Conservation (phyloP, 2,329 filamentous ascomycete species). For the Penicillium polonicum region DNA sequence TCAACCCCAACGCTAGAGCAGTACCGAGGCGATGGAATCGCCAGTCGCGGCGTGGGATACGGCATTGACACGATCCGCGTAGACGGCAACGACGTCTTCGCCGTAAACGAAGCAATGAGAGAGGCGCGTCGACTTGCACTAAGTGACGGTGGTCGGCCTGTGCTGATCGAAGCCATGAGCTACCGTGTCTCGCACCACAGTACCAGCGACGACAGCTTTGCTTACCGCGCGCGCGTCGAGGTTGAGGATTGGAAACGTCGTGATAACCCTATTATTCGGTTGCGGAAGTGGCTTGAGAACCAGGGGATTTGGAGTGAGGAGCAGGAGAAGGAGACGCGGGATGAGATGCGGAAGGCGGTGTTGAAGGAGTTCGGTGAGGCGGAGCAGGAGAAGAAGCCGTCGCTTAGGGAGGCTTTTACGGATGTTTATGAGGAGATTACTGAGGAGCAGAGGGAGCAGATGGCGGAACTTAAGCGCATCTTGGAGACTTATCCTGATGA, state of each 20-base stretch:
- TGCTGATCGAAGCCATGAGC: constrained; percentile 93
- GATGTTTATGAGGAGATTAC: constrained; percentile 89
- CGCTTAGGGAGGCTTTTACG: constrained; percentile 63
- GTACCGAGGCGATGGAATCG: constrained; percentile 88
- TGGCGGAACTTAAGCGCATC: constrained; percentile 70
- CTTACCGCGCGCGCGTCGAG: constrained; percentile 88
- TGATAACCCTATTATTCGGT: constrained; percentile 81
- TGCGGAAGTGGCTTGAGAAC: constrained; percentile 88
- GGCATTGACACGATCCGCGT: constrained; percentile 92
- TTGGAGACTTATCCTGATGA: constrained; percentile 85
- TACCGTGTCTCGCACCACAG: constrained; percentile 98
- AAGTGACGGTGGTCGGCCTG: constrained; percentile 72
- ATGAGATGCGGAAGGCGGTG: constrained; percentile 68
- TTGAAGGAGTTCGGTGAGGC: constrained; percentile 79
- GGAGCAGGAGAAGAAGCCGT: constrained; percentile 56
- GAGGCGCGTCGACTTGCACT: constrained; percentile 76
- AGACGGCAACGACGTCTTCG: constrained; percentile 93
- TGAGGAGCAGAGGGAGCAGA: constrained; percentile 73
- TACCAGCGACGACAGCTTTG: constrained; percentile 94
- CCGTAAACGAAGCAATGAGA: constrained; percentile 76
- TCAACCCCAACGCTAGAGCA: constrained; percentile 86
- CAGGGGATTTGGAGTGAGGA: constrained; percentile 80
- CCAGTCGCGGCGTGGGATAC: constrained; percentile 80
- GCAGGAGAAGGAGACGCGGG: constrained; percentile 71
- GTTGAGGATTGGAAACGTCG: constrained; percentile 92